Percentiles rank a stretch among this genome's conserved stretches.
Evolutionary conservation across 139 green algal genomes (phyloP).

Genomic region (Mychonastes homosphaera): DNA sequence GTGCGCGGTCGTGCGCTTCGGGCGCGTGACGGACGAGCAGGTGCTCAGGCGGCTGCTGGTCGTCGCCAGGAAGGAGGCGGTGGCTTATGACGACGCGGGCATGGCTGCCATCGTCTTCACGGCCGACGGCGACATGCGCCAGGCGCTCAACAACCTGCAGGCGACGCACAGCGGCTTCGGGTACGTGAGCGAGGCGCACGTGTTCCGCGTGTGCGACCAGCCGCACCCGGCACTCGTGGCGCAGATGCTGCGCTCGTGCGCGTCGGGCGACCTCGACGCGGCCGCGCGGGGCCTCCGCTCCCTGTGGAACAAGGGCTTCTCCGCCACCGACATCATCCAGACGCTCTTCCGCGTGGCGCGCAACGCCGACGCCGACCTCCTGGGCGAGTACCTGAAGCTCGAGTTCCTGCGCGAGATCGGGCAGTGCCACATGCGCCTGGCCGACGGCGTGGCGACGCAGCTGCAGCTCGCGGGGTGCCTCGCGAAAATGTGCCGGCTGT

Average conservation of each 20-base stretch:
- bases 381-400: slow-evolving; percentile 92
- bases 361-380: slow-evolving; percentile 26
- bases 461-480: slow-evolving; percentile 89
- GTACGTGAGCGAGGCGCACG: slow-evolving; percentile 74
- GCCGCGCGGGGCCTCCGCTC: slow-evolving; percentile 69
- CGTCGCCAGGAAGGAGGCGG: slow-evolving; percentile 47
- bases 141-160: slow-evolving; percentile 98
- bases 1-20: slow-evolving; percentile 94
- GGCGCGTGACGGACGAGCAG: slow-evolving; percentile 72
- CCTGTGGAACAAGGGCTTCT: slow-evolving; percentile 86
- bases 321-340: slow-evolving; percentile 83
- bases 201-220: slow-evolving; percentile 97
- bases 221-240: slow-evolving; percentile 83
- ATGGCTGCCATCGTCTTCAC: slow-evolving; percentile 97
- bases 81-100: slow-evolving; percentile 66
- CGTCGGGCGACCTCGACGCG: slow-evolving; percentile 55
- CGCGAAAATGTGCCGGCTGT: slow-evolving; percentile 76
- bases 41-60: slow-evolving; percentile 71
- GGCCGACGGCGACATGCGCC: slow-evolving; percentile 97
- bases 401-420: slow-evolving; percentile 94
- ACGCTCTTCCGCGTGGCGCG: slow-evolving; percentile 79
- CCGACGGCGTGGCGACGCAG: slow-evolving; percentile 76
- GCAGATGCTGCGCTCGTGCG: slow-evolving; percentile 62
- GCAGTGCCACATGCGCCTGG: slow-evolving; percentile 87
- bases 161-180: slow-evolving; percentile 83